These are phyloP conservation scores for Zalaria obscura DNA, from an alignment of 2,329 filamentous ascomycete genomes.

Conservation along the genomic window DNA sequence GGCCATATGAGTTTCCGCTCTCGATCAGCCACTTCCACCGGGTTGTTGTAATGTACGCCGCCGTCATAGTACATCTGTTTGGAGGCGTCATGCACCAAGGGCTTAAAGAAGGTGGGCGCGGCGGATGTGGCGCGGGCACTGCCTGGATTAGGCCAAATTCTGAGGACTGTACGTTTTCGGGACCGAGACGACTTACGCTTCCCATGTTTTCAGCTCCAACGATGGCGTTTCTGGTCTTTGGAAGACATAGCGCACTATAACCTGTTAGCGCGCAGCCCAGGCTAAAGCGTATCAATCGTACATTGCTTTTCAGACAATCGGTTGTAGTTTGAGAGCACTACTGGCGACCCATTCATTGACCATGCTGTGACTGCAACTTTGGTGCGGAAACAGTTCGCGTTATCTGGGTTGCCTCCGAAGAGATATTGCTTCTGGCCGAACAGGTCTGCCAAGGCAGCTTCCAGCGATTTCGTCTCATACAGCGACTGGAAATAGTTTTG, in stretches of 20 bases:
- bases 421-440: conserved; percentile 7
- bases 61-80: conserved; percentile 36
- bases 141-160: too few species aligned
- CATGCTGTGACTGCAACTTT: conserved; percentile 30
- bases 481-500: conserved; percentile 12
- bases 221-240: conserved; percentile 22
- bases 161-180: too few species aligned
- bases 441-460: too few species aligned
- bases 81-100: conserved; percentile 34
- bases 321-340: conserved; percentile 33
- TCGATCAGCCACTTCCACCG: conserved; percentile 34
- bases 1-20: conserved; percentile 25
- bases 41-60: conserved; percentile 36
- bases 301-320: conserved; percentile 7
- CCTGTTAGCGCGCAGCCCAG: conserved; percentile 8
- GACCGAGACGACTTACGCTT: conserved; percentile 18
- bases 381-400: background rate
- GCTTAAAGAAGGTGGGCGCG: conserved; percentile 36
- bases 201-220: conserved; percentile 33
- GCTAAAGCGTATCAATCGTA: too few species aligned
- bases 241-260: conserved; percentile 21
- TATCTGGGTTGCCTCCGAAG: conserved; percentile 16
- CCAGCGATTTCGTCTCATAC: too few species aligned
- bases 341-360: conserved; percentile 22
- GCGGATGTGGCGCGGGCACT: conserved; percentile 34